Evolutionary conservation across 73 alveolate genomes (phyloP).

Genomic region (Tetrahymena borealis): DNA sequence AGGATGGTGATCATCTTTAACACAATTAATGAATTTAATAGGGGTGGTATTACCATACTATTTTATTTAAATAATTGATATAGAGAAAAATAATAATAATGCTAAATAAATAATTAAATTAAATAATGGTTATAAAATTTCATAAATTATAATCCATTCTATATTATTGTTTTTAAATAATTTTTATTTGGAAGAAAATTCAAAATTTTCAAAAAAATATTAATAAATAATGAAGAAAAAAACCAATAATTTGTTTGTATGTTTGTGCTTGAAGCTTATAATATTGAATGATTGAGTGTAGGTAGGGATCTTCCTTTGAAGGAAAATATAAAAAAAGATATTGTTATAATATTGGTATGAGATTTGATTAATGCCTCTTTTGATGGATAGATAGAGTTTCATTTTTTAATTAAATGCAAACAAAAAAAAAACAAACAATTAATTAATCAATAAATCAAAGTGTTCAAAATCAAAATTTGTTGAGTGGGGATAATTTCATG

Average conservation of each 20-base stretch:
- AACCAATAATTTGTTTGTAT: no score
- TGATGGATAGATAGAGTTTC: neutral
- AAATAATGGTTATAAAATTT: no score
- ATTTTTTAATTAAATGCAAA: neutral
- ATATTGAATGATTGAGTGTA: neutral
- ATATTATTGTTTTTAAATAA: neutral
- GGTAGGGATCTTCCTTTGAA: neutral
- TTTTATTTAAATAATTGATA: slow-evolving; percentile 34
- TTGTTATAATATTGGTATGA: neutral
- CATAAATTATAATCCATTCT: neutral
- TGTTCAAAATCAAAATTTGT: neutral
- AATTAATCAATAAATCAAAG: neutral
- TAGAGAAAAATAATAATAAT: neutral
- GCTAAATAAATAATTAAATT: no score
- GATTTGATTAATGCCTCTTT: neutral
- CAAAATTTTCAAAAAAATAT: neutral
- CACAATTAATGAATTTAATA: slow-evolving; percentile 78
- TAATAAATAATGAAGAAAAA: no score
- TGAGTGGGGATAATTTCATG: neutral
- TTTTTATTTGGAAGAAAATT: neutral
- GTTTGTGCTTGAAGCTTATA: no score
- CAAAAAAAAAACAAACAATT: neutral
- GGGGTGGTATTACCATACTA: slow-evolving; percentile 88
- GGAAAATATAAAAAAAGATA: neutral
- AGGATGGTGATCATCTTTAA: slow-evolving; percentile 35